Evolutionary conservation across 305 asterid genomes (phyloP), one percentile per base, ranked within the genome.

Genomic region (Striga hermonthica): DNA sequence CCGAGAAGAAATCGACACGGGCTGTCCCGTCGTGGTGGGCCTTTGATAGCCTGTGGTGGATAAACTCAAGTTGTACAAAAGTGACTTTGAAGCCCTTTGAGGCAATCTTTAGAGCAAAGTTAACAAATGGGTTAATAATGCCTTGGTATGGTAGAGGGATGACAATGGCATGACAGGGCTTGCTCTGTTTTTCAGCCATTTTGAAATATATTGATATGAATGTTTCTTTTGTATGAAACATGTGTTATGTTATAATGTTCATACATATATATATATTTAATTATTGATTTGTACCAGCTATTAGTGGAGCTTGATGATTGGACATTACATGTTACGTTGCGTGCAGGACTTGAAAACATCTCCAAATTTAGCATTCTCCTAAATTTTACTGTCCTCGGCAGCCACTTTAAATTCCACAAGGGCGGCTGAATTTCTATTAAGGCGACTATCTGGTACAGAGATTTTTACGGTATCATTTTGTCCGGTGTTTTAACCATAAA

Each of bases 51-150:
- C 65, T 78, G 68, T 66, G 82, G 13, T 87, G 85, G n/a, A 82
- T 56, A 9, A 41, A 65, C 16, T 87, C 80, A 3, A 84, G 80
- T 22, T 83, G 82, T 0, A 74, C 84, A 48, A 85, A 87, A 8
- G 87, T 79, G 67, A 79, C 8, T 44, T 59, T 28, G 59, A 79
- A 9, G 59, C 80, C 86, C 31, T 67, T 74, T n/a, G 86, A 69
- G 11, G 86, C 86, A 4, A 81, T 78, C 58, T 79, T 74, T 9
- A 79, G 78, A 12, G 84, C 65, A 0, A 82, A 74, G n/a, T 16
- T 52, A 1, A 77, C 57, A 3, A 67, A 69, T 2, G 79, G 80
- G 64, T 64, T 79, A 0, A 75, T 6, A 38, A 69, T 82, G 12
- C 74, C 80, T 61, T 79, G 84, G 60, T 9, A 52, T 4, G 81